phyloP scores from a whole-genome alignment of 2,329 filamentous ascomycete species.

The Xylariaceae sp. region DNA sequence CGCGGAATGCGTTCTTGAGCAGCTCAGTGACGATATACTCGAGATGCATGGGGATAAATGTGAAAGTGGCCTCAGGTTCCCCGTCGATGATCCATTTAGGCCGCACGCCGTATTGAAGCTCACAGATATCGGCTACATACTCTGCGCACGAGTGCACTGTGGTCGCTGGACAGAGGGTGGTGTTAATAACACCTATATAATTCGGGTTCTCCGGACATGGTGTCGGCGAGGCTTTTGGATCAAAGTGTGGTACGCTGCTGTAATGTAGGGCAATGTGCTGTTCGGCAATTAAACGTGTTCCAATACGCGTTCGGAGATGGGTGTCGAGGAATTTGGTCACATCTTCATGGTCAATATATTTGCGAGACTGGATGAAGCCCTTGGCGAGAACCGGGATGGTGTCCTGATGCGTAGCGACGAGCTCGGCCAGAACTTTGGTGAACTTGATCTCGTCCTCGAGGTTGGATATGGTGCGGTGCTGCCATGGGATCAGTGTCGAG shows the following conservation, averaged over 20 bases:
- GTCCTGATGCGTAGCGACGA: conserved; percentile 91
- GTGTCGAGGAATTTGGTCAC: conserved; percentile 92
- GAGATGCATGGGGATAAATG: conserved; percentile 90
- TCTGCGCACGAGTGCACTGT: conserved; percentile 80
- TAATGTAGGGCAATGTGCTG: conserved; percentile 91
- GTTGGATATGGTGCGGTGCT: conserved; percentile 61
- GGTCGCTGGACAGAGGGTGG: conserved; percentile 71
- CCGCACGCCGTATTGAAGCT: conserved; percentile 87
- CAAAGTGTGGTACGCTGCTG: conserved; percentile 62
- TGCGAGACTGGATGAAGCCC: conserved; percentile 87
- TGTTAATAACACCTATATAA: conserved; percentile 95
- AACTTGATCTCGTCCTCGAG: conserved; percentile 86
- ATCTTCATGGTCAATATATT: conserved; percentile 75
- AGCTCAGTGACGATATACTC: conserved; percentile 97
- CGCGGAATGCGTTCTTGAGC: conserved; percentile 93
- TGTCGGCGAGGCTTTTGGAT: conserved; percentile 46
- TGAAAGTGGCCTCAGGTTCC: conserved; percentile 80
- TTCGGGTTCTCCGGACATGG: conserved; percentile 50
- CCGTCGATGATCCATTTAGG: conserved; percentile 78
- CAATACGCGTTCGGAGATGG: conserved; percentile 88
- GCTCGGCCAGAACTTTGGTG: conserved; percentile 84
- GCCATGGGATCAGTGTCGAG: conserved; percentile 80
- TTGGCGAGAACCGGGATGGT: conserved; percentile 89
- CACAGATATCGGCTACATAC: conserved; percentile 93
- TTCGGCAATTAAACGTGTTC: conserved; percentile 88